Evolutionary conservation across 441 rosid genomes (phyloP), one percentile per base, ranked within the genome.

Genomic region (Dalechampia spathulata): DNA sequence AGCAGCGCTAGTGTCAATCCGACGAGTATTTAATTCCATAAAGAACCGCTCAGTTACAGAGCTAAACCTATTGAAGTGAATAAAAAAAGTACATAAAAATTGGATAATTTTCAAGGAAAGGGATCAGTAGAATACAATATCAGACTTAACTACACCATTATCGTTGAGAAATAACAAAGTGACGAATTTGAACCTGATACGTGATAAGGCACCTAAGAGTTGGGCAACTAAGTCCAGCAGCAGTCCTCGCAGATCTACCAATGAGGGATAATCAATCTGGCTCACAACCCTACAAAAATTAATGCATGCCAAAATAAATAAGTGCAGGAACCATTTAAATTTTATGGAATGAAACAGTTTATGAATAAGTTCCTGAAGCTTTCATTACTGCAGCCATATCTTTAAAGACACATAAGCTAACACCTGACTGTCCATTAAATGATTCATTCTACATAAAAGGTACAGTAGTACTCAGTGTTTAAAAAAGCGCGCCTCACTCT

Each of bases 161-260:
- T 21, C 25, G n/a, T 37, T 40, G 38, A 4, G 38, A 16, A 26
- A 58, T 58, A 6, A 50, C 34, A 50, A 40, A 30, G 14, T 46
- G 7, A 16, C 16, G 1, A 51, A 19, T 28, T 23, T 55, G 65
- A 73, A 90, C 99, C 99, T 90, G 76, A 94, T 94, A 48, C 92
- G 94, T 62, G 97, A 94, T 62, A 94, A 78, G 71, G 99, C 97
- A 69, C 99, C 99, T 55, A 94, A 73, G 64, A 94, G 95, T 69
- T 94, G 99, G 64, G 97, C 96, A 70, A 94, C 99, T 73, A 94
- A 69, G 70, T 94, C 97, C 66, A 94, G 75, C 58, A 94, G 96
- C 51, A 94, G 95, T 64, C 99, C 93, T 25, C 99, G 84, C 77
- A 90, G 81, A 83, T 94, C 99, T 61, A 94, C 95, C 75, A 94